A percentile compares a stretch with the other conserved stretches of the same genome.
These are phyloP conservation scores for Solanum okadae DNA, from an alignment of 257 asterid species.

Conservation along the genomic window DNA sequence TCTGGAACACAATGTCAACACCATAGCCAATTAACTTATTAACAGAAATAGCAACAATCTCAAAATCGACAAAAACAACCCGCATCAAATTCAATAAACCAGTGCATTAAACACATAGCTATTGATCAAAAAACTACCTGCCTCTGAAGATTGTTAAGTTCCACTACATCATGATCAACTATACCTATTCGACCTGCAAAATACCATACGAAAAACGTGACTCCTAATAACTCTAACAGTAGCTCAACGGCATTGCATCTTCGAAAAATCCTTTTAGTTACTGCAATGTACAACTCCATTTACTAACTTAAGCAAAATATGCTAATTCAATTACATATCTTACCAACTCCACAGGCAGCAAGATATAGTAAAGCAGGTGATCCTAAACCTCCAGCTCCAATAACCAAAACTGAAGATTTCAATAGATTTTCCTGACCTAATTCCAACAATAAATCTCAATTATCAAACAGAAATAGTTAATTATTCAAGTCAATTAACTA, in stretches of 20 bases:
- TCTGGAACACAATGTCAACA: constrained; percentile 27
- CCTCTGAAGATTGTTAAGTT: constrained; percentile 90
- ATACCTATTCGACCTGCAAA: constrained; percentile 82
- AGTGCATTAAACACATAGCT: background rate
- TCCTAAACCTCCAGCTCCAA: constrained; percentile 99
- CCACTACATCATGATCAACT: constrained; percentile 96
- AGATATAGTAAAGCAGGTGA: constrained; percentile 90
- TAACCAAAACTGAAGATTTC: constrained; percentile 75
- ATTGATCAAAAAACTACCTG: constrained; percentile 37
- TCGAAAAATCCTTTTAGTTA: background rate
- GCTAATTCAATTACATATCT: background rate
- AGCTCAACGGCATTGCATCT: background rate
- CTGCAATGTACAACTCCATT: background rate
- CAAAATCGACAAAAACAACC: background rate
- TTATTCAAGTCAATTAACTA: background rate
- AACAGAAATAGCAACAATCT: background rate
- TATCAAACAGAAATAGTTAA: background rate
- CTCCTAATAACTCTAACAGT: background rate
- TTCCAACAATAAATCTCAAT: background rate
- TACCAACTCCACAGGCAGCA: constrained; percentile 79
- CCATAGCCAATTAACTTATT: background rate
- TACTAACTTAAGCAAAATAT: background rate
- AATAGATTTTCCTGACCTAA: constrained; percentile 69
- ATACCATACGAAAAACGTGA: background rate
- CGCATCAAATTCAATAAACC: background rate